A percentile compares a stretch with the other conserved stretches of the same genome.
Evolutionary conservation across 805 yeast species (phyloP).

Genomic region (Kazachstania africana): DNA sequence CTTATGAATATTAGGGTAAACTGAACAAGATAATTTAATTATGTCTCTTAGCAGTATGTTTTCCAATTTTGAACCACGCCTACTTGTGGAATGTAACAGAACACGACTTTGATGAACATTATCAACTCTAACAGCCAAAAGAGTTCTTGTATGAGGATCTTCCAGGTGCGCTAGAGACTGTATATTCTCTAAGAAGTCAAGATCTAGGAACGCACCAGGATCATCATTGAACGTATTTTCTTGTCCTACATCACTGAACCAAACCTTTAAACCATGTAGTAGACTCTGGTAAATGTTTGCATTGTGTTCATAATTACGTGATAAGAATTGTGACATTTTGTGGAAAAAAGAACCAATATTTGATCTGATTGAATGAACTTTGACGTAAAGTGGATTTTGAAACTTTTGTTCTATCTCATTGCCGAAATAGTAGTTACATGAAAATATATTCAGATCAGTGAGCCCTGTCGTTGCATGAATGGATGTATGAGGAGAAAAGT

Average conservation of each 20-base stretch:
- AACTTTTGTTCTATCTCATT: slow-evolving; percentile 35
- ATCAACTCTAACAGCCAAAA: slow-evolving; percentile 62
- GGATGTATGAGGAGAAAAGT: slow-evolving; percentile 60
- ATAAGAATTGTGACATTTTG: slow-evolving; percentile 37
- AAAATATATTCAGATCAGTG: slow-evolving; percentile 50
- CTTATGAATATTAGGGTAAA: slow-evolving; percentile 53
- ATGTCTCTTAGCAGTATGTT: slow-evolving; percentile 52
- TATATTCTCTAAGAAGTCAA: slow-evolving; percentile 42
- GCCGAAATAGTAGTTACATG: slow-evolving; percentile 56
- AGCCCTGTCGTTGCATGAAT: slow-evolving; percentile 50
- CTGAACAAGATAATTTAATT: slow-evolving; percentile 50
- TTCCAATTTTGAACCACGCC: slow-evolving; percentile 60
- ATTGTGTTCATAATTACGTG: slow-evolving; percentile 45
- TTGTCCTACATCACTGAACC: slow-evolving; percentile 72
- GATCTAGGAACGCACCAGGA: slow-evolving; percentile 42
- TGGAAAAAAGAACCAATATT: slow-evolving; percentile 56
- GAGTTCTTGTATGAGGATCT: slow-evolving; percentile 66
- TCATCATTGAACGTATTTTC: slow-evolving; percentile 52
- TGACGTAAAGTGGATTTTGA: slow-evolving; percentile 31
- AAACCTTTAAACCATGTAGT: slow-evolving; percentile 54
- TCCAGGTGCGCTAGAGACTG: slow-evolving; percentile 52
- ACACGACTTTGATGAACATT: slow-evolving; percentile 67
- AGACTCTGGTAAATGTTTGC: slow-evolving; percentile 50
- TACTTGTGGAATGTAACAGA: slow-evolving; percentile 56
- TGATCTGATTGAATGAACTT: slow-evolving; percentile 50